Conservation (phyloP, 768 basidiomycete species). For the Gyrodon lividus region DNA sequence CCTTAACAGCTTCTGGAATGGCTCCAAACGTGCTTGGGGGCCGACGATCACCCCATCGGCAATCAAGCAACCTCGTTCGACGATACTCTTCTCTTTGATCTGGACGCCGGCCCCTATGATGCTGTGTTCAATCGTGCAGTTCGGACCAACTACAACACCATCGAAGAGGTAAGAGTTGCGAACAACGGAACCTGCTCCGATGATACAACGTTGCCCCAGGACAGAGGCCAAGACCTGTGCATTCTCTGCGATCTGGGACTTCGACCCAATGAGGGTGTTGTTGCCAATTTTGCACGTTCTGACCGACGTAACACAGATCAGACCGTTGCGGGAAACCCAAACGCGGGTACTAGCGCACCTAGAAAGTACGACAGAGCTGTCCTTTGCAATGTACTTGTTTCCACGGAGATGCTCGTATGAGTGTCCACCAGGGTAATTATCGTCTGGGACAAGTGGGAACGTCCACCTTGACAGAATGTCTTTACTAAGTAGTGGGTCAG, state of each 20-base stretch:
- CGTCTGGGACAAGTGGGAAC: constrained; percentile 93
- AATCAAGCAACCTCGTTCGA: constrained; percentile 79
- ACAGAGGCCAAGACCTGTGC: constrained; percentile 70
- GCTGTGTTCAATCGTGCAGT: constrained; percentile 69
- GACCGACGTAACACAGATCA: neutral
- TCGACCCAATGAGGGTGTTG: constrained; percentile 84
- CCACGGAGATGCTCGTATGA: constrained; percentile 84
- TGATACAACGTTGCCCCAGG: constrained; percentile 70
- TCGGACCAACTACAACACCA: constrained; percentile 65
- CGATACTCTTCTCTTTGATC: constrained; percentile 61
- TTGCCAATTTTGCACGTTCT: constrained; percentile 83
- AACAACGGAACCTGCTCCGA: constrained; percentile 71
- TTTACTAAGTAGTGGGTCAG: constrained; percentile 51
- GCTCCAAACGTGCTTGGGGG: constrained; percentile 59
- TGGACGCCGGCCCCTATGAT: constrained; percentile 80
- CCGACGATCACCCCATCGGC: constrained; percentile 82
- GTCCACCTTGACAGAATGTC: constrained; percentile 93
- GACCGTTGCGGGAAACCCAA: neutral
- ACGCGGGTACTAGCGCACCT: constrained; percentile 47
- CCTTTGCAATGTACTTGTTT: constrained; percentile 84
- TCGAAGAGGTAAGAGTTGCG: constrained; percentile 83
- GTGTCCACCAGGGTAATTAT: constrained; percentile 82
- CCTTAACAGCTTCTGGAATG: constrained; percentile 75
- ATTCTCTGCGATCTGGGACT: constrained; percentile 63
- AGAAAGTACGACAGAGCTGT: constrained; percentile 76